Percentiles rank a stretch among this genome's conserved stretches.
phyloP scores from a whole-genome alignment of 768 basidiomycete species.

The Suillus spraguei region DNA sequence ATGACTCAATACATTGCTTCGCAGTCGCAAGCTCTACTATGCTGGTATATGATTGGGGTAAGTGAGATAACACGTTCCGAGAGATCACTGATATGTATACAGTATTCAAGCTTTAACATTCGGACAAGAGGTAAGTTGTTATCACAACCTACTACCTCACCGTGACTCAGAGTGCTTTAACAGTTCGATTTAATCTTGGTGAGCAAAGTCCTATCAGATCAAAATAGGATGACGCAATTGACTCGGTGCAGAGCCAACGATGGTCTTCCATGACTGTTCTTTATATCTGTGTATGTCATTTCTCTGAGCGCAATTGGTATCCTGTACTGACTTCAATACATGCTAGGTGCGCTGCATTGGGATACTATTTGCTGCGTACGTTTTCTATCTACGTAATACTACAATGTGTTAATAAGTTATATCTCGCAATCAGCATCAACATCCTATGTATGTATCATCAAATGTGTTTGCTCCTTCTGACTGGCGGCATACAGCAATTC shows the following conservation, averaged over 20 bases:
- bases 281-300: not conserved
- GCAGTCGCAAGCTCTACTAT: too few relatives aligned
- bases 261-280: not conserved
- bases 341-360: not conserved
- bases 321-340: not conserved
- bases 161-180: not conserved
- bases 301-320: not conserved
- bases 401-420: not conserved
- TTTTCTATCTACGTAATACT: not conserved
- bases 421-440: not conserved
- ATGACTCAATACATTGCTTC: too few relatives aligned
- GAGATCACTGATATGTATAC: too few relatives aligned
- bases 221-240: not conserved
- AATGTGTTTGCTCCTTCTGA: not conserved
- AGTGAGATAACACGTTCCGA: too few relatives aligned
- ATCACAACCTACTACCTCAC: not conserved
- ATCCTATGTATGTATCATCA: not conserved
- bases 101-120: too few relatives aligned
- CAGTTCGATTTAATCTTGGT: not conserved
- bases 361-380: not conserved
- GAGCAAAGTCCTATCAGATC: not conserved
- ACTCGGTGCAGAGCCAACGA: not conserved
- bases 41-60: too few relatives aligned
- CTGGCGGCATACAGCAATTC: not conserved
- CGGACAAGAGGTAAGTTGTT: too few relatives aligned